A percentile compares a stretch with the other conserved stretches of the same genome.
These are phyloP conservation scores for Ophiostoma sp. DNA, from an alignment of 2,329 filamentous ascomycete species.

Conservation along the genomic window DNA sequence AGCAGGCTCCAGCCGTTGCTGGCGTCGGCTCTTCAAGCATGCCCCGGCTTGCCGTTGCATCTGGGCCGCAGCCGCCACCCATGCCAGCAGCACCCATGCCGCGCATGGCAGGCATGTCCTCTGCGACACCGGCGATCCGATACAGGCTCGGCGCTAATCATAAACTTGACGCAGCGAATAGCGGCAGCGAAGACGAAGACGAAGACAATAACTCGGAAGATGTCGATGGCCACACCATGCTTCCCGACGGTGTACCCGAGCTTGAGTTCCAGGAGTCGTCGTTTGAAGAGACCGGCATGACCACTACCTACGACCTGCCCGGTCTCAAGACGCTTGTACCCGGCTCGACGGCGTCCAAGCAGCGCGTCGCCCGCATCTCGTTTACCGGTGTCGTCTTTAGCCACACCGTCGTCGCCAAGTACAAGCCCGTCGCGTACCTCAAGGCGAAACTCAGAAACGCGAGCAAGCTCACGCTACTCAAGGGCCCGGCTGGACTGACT, in stretches of 20 bases:
- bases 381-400: conserved; percentile 47
- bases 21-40: no score
- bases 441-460: conserved; percentile 52
- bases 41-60: no score
- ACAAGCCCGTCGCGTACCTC: conserved; percentile 55
- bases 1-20: neutral
- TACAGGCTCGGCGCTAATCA: neutral
- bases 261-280: conserved; percentile 48
- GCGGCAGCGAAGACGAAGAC: conserved; percentile 6
- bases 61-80: neutral
- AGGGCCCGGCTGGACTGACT: conserved; percentile 51
- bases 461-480: conserved; percentile 51
- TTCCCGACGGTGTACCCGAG: conserved; percentile 27
- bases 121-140: neutral
- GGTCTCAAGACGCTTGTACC: conserved; percentile 52
- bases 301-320: conserved; percentile 56
- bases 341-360: conserved; percentile 47
- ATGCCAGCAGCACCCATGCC: neutral
- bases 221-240: conserved; percentile 3
- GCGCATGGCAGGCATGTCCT: neutral
- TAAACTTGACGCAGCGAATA: no score
- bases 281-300: conserved; percentile 55
- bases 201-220: conserved; percentile 22
- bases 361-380: conserved; percentile 53
- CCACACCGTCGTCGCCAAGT: conserved; percentile 56